phyloP scores from a whole-genome alignment of 768 basidiomycete species.

The Kwoniella bestiolae region DNA sequence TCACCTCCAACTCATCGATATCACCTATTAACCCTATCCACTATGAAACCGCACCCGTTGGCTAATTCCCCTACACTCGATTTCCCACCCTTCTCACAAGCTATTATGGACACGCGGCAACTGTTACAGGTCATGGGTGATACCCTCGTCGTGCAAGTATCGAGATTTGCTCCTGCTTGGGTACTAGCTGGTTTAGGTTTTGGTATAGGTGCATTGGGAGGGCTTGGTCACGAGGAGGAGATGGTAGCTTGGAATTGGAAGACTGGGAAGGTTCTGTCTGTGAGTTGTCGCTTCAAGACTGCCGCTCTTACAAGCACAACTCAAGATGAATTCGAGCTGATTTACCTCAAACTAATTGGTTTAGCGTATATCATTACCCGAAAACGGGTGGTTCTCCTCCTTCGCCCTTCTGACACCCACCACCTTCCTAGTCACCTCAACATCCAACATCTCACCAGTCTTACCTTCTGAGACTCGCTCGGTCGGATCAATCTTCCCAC shows the following conservation, averaged over 20 bases:
- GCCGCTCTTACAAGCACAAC: no score
- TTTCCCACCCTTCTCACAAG: constrained; percentile 39
- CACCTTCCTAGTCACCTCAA: constrained; percentile 46
- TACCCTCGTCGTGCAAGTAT: constrained; percentile 63
- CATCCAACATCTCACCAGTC: constrained; percentile 39
- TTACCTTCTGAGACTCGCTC: constrained; percentile 28
- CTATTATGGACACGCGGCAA: constrained; percentile 41
- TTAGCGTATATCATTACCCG: constrained; percentile 41
- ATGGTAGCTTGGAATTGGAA: constrained; percentile 73
- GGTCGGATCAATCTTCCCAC: constrained; percentile 38
- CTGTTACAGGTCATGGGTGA: constrained; percentile 66
- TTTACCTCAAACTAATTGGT: no score
- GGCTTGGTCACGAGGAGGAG: constrained; percentile 58
- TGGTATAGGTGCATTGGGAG: constrained; percentile 22
- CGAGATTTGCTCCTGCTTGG: constrained; percentile 47
- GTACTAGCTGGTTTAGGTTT: constrained; percentile 42
- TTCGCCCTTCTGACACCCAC: constrained; percentile 49
- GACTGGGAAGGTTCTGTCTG: constrained; percentile 62
- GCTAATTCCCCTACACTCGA: constrained; percentile 40
- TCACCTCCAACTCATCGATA: constrained; percentile 45
- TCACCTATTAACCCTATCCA: constrained; percentile 51
- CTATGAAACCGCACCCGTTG: constrained; percentile 51
- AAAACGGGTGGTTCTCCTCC: constrained; percentile 46
- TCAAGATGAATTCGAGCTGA: no score
- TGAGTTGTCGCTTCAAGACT: constrained; percentile 54